phyloP scores from a whole-genome alignment of 2,329 filamentous ascomycete genomes.

The Claviceps paspali region DNA sequence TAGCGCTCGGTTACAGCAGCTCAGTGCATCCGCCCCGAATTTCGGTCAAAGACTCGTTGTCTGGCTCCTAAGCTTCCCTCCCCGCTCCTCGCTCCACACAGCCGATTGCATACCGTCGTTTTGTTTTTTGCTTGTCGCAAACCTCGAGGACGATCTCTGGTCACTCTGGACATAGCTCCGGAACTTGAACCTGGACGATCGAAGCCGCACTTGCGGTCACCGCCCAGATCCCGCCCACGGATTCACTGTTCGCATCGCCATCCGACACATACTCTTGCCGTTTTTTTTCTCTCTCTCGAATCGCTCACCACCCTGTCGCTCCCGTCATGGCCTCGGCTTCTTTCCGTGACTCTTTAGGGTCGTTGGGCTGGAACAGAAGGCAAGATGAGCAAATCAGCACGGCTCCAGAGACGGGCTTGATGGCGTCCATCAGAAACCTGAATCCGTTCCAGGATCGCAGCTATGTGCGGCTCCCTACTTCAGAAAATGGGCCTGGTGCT shows the following conservation, averaged over 20 bases:
- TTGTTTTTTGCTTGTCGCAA: constrained; percentile 1
- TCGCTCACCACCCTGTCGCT: neutral
- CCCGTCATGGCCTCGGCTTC: constrained; percentile 63
- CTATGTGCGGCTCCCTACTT: constrained; percentile 81
- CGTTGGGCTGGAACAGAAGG: constrained; percentile 83
- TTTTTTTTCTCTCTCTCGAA: neutral
- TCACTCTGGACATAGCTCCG: constrained; percentile 1
- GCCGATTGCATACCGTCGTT: neutral
- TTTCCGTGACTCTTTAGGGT: constrained; percentile 90
- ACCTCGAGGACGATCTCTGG: constrained; percentile 3
- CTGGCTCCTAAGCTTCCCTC: neutral
- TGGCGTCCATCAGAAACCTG: constrained; percentile 67
- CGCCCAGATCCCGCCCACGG: neutral
- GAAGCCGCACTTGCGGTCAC: constrained; percentile 1
- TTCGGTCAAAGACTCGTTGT: neutral
- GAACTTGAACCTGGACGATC: constrained; percentile 1
- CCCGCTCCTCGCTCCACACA: constrained; percentile 3
- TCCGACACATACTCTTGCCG: neutral
- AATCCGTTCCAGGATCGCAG: constrained; percentile 80
- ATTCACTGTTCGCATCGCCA: neutral
- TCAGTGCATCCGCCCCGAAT: neutral
- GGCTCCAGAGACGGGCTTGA: constrained; percentile 50
- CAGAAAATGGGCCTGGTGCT: constrained; percentile 58
- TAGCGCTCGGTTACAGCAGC: constrained; percentile 2
- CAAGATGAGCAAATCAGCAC: constrained; percentile 68